Evolutionary conservation across 805 yeast species (phyloP).

Genomic region (Kodamaea restingae): DNA sequence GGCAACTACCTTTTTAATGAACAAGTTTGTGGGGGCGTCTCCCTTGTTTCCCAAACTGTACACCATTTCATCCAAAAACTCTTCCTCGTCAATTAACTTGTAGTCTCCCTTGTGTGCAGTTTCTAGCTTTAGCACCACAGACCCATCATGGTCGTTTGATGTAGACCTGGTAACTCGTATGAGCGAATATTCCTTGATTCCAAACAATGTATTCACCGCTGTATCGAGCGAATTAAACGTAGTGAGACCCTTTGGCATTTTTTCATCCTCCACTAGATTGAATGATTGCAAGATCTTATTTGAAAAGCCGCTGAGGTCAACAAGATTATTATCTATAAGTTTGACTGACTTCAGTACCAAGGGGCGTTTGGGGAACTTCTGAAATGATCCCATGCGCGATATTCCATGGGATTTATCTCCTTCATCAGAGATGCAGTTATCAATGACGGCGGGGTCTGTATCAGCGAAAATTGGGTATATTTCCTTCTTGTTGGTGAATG

Average conservation of each 20-base stretch:
- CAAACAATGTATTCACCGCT: constrained; percentile 43
- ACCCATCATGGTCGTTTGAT: constrained; percentile 48
- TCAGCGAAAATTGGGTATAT: constrained; percentile 12
- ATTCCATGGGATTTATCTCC: neutral
- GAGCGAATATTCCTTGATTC: constrained; percentile 39
- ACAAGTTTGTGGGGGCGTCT: constrained; percentile 45
- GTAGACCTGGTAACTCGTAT: constrained; percentile 54
- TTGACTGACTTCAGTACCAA: constrained; percentile 27
- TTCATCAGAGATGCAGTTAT: neutral
- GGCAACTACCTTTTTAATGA: constrained; percentile 54
- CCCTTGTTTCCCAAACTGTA: constrained; percentile 38
- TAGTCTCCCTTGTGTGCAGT: constrained; percentile 52
- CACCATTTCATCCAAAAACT: constrained; percentile 34
- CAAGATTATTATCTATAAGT: constrained; percentile 37
- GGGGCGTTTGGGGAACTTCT: constrained; percentile 4
- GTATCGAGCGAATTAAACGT: constrained; percentile 43
- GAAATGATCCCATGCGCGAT: neutral
- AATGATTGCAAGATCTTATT: constrained; percentile 35
- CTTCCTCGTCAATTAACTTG: constrained; percentile 48
- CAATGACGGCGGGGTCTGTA: constrained; percentile 3
- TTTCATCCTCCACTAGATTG: constrained; percentile 12
- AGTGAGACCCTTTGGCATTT: constrained; percentile 16
- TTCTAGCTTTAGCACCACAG: constrained; percentile 50
- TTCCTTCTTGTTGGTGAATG: constrained; percentile 26
- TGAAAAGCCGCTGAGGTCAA: constrained; percentile 34